Evolutionary conservation across 2,329 filamentous ascomycete genomes (phyloP), one percentile per base, ranked within the genome.

Genomic region (Penicillium thymicola): DNA sequence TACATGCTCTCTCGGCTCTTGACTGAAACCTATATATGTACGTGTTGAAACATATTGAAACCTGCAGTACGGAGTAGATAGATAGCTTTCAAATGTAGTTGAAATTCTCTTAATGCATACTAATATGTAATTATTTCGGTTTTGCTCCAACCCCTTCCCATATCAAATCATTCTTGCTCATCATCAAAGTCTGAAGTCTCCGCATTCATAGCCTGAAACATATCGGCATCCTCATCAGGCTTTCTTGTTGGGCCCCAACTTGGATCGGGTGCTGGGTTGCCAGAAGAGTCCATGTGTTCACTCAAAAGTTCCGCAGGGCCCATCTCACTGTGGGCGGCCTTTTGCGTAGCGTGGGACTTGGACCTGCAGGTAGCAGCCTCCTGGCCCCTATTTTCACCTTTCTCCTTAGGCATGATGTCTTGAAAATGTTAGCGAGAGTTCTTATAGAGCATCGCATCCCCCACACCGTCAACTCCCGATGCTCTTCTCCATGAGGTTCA

Each of bases 181-280:
- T 10, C 13, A 4, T 37, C 65, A 57, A 70, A 72, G 13, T 70
- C 67, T 4, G 66, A 58, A 25, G 63, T 68, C 7, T 70, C 64
- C 5, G 68, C 65, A 14, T 61, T 69, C 55, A 69, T 68, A 6
- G 72, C 72, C 7, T 65, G 65, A 28, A 63, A 68, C 11, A 70
- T 43, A 56, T 75, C 72, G 8, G 63, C 56, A 16, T 69, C 53
- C 2, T 54, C 46, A 10, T 59, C 47, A 23, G 37, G 41, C 41
- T 61, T 59, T 16, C 55, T 53, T 45, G 68, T 63, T 4, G 37
- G 51, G 4, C 62, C 66, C 46, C 60, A 64, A 2, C 51, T 55
- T 1, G 62, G 57, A 27, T 75, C 68, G n/a, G 71, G 67, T 3
- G 69, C 67, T 0, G 70, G 67, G 34, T 73, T 68, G 18, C 71